phyloP scores from a whole-genome alignment of 2,329 filamentous ascomycete genomes.

The Periconia digitata region DNA sequence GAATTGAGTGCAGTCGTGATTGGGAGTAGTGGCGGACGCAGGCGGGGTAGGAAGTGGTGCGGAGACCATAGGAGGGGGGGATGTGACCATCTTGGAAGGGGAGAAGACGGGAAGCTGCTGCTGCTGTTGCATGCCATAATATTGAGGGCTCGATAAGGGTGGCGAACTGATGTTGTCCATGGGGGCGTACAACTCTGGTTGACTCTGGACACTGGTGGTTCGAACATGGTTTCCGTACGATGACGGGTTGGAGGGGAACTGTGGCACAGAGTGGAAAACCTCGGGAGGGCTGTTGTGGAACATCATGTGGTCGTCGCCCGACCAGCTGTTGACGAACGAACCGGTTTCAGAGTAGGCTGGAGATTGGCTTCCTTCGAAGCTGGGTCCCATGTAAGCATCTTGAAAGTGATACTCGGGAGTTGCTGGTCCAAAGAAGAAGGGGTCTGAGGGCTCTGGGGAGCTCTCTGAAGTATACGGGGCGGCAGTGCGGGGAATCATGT shows the following conservation, averaged over 20 bases:
- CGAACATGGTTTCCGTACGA: constrained; percentile 28
- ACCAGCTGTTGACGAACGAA: constrained; percentile 30
- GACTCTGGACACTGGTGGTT: constrained; percentile 32
- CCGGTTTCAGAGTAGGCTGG: constrained; percentile 33
- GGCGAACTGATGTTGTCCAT: constrained; percentile 27
- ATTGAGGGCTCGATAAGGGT: constrained; percentile 26
- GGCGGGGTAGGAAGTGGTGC: constrained; percentile 35
- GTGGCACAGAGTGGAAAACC: constrained; percentile 28
- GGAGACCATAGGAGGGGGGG: constrained; percentile 26
- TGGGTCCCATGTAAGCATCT: constrained; percentile 30
- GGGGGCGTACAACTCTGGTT: constrained; percentile 32
- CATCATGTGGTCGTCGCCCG: constrained; percentile 36
- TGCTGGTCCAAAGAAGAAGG: constrained; percentile 37
- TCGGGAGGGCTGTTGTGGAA: constrained; percentile 27
- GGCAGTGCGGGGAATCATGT: constrained; percentile 35
- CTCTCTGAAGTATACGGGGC: constrained; percentile 32
- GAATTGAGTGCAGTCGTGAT: constrained; percentile 40
- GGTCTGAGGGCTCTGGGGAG: constrained; percentile 39
- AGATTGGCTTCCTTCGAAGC: constrained; percentile 36
- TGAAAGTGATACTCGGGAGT: constrained; percentile 40
- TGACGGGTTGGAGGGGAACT: constrained; percentile 21
- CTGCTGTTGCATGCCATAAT: constrained; percentile 27
- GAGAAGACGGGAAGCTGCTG: constrained; percentile 23
- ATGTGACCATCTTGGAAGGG: constrained; percentile 25
- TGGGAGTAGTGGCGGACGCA: constrained; percentile 20